Evolutionary conservation across 2,329 filamentous ascomycete genomes (phyloP).

Genomic region (Botryotinia narcissicola): DNA sequence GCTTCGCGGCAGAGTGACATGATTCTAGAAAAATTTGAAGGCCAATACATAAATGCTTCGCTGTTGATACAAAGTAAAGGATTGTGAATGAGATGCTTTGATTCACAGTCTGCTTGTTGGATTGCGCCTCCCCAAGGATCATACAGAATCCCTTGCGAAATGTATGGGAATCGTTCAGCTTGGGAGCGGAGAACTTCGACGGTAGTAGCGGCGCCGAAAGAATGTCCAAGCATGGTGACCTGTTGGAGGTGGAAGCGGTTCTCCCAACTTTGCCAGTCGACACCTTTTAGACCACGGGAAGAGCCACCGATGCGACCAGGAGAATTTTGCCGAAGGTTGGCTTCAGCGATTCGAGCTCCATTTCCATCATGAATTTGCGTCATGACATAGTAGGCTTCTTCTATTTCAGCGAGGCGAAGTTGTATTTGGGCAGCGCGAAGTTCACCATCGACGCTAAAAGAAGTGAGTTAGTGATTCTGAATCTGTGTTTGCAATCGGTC

Average conservation of each 20-base stretch:
- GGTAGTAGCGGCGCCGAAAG: constrained; percentile 64
- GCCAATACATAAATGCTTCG: constrained; percentile 71
- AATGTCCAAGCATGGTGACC: constrained; percentile 63
- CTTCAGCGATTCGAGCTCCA: constrained; percentile 49
- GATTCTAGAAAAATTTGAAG: constrained; percentile 59
- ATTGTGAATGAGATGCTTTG: constrained; percentile 46
- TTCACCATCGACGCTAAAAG: constrained; percentile 52
- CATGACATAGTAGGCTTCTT: constrained; percentile 59
- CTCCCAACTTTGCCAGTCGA: constrained; percentile 57
- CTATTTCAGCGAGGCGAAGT: constrained; percentile 61
- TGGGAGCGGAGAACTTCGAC: constrained; percentile 57
- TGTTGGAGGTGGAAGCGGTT: constrained; percentile 53
- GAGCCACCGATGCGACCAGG: constrained; percentile 56
- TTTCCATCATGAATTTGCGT: constrained; percentile 53
- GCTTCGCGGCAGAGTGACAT: constrained; percentile 56
- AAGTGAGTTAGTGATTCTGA: background rate
- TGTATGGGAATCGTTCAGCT: constrained; percentile 51
- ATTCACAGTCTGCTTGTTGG: constrained; percentile 44
- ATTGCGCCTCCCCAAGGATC: constrained; percentile 61
- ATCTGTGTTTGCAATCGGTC: background rate
- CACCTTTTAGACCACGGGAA: constrained; percentile 54
- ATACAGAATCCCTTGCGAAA: constrained; percentile 63
- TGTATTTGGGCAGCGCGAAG: constrained; percentile 61
- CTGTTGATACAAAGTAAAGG: constrained; percentile 63
- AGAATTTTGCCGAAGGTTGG: constrained; percentile 53